Base-by-base conservation (phyloP, 257 asterid genomes). In the Solanum bulbocastanum region DNA sequence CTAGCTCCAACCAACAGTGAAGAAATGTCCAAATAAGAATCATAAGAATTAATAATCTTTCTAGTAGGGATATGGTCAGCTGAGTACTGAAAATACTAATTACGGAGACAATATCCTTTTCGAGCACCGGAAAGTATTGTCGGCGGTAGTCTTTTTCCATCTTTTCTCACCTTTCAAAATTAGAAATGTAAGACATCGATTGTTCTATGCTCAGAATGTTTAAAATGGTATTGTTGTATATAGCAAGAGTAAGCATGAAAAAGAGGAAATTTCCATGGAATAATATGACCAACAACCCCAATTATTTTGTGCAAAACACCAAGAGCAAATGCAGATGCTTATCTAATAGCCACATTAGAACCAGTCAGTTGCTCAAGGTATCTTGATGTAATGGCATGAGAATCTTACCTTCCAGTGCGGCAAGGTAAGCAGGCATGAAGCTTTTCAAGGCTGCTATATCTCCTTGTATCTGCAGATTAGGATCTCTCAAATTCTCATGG, bases 401-500 rank as follows among this genome's bases (percentile, higher is more conserved):
- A 33, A 32, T 35, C 25, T 8, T 33, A 71, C 79, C 25, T 6
- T 71, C 25, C 42, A 71, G 33, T 16, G 79, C 25, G 18, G 89
- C 87, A 86, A 90, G 89, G 91, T 94, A 96, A 84, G 97, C 90
- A 83, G 89, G 91, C 86, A 94, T 88, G 73, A 92, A 96, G 88
- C 84, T 91, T 85, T 91, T 93, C 81, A 95, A 92, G 88, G 98
- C 98, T 91, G 94, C 93, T 86, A 92, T 94, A 88, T 93, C 96
- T 89, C 81, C 90, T 98, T 96, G 98, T 88, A 96, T 94, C 14
- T 92, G 91, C 81, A 95, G 87, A 91, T 92, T 95, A 85, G 98
- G 97, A 93, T 95, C 97, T 91, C 90, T 95, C 93, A 96, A 90
- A 91, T 95, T 96, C 87, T 96, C 98, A 88, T 92, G 92, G 83